phyloP scores from a whole-genome alignment of 192 early-diverging fungal genomes.

The Rhizophagus sp. region DNA sequence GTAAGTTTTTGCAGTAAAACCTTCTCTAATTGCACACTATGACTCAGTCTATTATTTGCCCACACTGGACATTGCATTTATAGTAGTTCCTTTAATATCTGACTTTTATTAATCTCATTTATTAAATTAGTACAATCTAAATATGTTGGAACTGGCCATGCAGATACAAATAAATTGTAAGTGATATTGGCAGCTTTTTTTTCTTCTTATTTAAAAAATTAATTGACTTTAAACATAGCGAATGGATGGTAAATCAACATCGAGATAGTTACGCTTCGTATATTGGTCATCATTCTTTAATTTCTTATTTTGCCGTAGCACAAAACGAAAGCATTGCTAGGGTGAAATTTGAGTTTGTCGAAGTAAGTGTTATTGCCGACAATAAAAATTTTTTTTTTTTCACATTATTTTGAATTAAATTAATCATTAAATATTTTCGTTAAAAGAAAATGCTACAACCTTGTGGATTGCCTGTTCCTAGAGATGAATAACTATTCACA shows the following conservation, averaged over 20 bases:
- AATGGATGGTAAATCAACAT: slow-evolving; percentile 86
- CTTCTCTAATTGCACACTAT: too few relatives aligned
- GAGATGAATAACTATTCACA: slow-evolving; percentile 11
- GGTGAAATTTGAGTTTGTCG: slow-evolving; percentile 70
- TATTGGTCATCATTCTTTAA: slow-evolving; percentile 75
- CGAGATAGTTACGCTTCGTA: slow-evolving; percentile 80
- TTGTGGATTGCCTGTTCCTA: slow-evolving; percentile 52
- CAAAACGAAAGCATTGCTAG: slow-evolving; percentile 83
- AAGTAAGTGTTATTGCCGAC: slow-evolving; percentile 53
- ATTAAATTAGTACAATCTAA: slow-evolving; percentile 69
- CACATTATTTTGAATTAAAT: not conserved
- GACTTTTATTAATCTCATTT: not conserved
- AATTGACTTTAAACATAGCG: slow-evolving; percentile 49
- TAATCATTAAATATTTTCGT: not conserved
- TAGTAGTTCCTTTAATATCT: too few relatives aligned
- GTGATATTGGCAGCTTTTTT: not conserved
- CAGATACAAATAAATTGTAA: slow-evolving; percentile 89
- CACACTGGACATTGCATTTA: too few relatives aligned
- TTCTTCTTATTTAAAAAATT: slow-evolving; percentile 4
- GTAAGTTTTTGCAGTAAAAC: slow-evolving; percentile 41
- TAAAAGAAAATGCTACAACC: slow-evolving; percentile 69
- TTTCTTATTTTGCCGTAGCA: slow-evolving; percentile 81
- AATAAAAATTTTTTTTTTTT: not conserved
- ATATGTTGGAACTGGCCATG: slow-evolving; percentile 88
- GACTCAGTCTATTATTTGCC: too few relatives aligned